Evolutionary conservation across 2,329 filamentous ascomycete genomes (phyloP), one percentile per base, ranked within the genome.

Genomic region (Periconia macrospinosa): DNA sequence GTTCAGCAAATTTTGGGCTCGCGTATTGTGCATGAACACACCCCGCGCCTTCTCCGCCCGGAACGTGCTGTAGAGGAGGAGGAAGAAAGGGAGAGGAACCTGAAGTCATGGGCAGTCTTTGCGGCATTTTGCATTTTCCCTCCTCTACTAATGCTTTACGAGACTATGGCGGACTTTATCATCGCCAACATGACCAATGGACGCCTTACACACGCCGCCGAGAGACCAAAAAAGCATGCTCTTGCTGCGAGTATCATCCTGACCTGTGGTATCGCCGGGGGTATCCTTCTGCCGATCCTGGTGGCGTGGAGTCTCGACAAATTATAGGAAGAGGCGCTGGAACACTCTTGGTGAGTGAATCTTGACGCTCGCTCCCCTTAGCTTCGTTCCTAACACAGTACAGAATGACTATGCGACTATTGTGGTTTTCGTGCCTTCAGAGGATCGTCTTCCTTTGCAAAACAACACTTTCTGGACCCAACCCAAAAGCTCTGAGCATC

Each of bases 131-230:
- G 66, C 45, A 19, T 75, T 1, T 57, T 75, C 14, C 73, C 73
- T 5, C 69, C 73, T 7, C 58, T 68, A 13, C 67, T 75, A 27
- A 59, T 75, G 27, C 62, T 76, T 20, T 74, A 67, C 52, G 70
- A 72, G n/a, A 63, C 62, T 23, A 57, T 60, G 19, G 66, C 70
- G 35, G 73, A 76, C 53, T 48, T 52, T 1, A 50, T 72, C 43
- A 71, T 76, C 11, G 53, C 56, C 11, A 66, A 56, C 2, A 41
- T 66, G 14, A 71, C 72, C 0, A 57, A 68, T 6, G 73, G 72
- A 13, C 58, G 62, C 3, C 56, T 75, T 19, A 59, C 63, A 7
- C 57, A 66, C n/a, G 72, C 67, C 51, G 60, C 66, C 0, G 45
- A 54, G 17, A 49, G 55, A 37, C 63, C 71, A n/a, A 75, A 75